phyloP scores from a whole-genome alignment of 192 early-diverging fungal genomes.

The Coemansia sp. region DNA sequence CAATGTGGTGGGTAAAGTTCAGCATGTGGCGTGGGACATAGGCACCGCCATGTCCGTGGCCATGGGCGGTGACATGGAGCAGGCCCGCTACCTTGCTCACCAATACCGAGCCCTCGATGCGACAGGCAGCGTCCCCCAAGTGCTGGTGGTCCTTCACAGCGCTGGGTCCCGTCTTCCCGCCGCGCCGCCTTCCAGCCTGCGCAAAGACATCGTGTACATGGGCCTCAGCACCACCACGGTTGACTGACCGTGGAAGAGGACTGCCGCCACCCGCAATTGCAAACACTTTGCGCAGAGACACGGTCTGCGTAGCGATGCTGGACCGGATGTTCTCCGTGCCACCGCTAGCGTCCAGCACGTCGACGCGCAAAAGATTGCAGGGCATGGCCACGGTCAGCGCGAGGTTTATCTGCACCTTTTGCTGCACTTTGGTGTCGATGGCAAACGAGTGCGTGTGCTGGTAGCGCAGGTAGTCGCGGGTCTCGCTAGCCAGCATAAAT shows the following conservation, averaged over 20 bases:
- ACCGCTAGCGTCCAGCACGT: slow-evolving; percentile 44
- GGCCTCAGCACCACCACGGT: neutral
- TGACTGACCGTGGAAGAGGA: neutral
- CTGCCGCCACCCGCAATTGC: neutral
- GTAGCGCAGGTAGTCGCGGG: slow-evolving; percentile 60
- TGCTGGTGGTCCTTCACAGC: neutral
- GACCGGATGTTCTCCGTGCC: slow-evolving; percentile 11
- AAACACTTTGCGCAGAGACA: neutral
- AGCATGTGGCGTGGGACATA: slow-evolving; percentile 63
- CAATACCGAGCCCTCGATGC: slow-evolving; percentile 66
- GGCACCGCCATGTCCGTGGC: slow-evolving; percentile 77
- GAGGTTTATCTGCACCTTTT: slow-evolving; percentile 75
- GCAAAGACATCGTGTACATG: slow-evolving; percentile 43
- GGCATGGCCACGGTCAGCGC: slow-evolving; percentile 87
- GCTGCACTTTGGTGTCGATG: slow-evolving; percentile 67
- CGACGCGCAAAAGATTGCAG: slow-evolving; percentile 56
- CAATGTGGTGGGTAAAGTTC: slow-evolving; percentile 94
- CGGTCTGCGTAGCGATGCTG: slow-evolving; percentile 1
- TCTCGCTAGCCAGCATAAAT: slow-evolving; percentile 67
- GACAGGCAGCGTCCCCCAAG: slow-evolving; percentile 64
- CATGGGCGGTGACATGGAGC: slow-evolving; percentile 85
- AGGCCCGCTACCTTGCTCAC: slow-evolving; percentile 84
- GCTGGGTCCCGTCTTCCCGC: neutral
- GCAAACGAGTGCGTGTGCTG: slow-evolving; percentile 74
- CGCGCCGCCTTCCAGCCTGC: slow-evolving; percentile 8